Conservation (phyloP, 148 eudicot genomes). For the Vaccinium macrocarpon region DNA sequence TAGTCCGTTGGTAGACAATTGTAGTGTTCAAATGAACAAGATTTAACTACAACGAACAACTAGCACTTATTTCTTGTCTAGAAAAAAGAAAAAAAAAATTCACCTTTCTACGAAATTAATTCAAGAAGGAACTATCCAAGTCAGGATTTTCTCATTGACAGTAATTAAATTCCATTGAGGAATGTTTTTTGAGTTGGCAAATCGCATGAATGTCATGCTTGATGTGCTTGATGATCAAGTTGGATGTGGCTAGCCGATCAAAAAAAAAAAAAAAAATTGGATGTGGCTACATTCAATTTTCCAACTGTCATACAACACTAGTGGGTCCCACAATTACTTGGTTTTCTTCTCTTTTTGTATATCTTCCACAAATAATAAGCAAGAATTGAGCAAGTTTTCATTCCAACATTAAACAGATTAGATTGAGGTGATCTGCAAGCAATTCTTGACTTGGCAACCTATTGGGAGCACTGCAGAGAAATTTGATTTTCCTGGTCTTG, state of each 20-base stretch:
- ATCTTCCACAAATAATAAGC: neutral
- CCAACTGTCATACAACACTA: neutral
- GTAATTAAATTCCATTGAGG: neutral
- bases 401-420: too few relatives aligned
- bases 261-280: neutral
- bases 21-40: too few relatives aligned
- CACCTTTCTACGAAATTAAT: neutral
- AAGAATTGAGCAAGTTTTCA: too few relatives aligned
- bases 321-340: neutral
- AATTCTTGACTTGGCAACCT: too few relatives aligned
- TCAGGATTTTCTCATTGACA: neutral
- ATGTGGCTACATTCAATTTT: neutral
- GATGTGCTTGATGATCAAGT: neutral
- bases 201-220: neutral
- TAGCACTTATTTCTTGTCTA: too few relatives aligned
- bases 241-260: neutral
- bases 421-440: too few relatives aligned
- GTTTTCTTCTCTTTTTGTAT: neutral
- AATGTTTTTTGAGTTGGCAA: slow-evolving; percentile 4
- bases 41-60: too few relatives aligned
- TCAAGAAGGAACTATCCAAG: neutral
- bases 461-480: too few relatives aligned
- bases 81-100: too few relatives aligned
- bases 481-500: too few relatives aligned
- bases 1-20: too few relatives aligned